Evolutionary conservation across 106 monocot genomes (phyloP), one percentile per base, ranked within the genome.

Genomic region (Narthecium ossifragum): DNA sequence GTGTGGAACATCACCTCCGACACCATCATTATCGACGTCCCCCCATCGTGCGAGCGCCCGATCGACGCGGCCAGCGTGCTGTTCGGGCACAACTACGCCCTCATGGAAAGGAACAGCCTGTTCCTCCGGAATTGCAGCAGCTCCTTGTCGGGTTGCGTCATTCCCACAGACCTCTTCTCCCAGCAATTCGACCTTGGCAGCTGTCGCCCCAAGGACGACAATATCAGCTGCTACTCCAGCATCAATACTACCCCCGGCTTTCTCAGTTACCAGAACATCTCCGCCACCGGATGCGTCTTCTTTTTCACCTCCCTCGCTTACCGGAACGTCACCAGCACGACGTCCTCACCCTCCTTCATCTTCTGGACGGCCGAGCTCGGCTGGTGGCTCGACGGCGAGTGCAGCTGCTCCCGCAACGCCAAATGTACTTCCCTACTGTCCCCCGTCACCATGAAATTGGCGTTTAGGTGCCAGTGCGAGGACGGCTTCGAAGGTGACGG

Each of bases 401-500:
- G 81, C 71, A 41, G 18, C 34, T 81, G 81, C 76, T 34, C 76
- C 2, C 37, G 25, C 20, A 68, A 81, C 37, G 76, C 76, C 17
- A 73, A 3, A 9, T 81, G 81, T 37, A 39, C 27, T 15, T 5
- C 0, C 20, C 28, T 81, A 24, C 8, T 0, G 3, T 55, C 34
- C 1, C 55, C 69, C 40, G 60, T 25, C 2, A 57, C 34, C 25
- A 22, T 32, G 3, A 37, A 2, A 13, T 13, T 13, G 8, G 76
- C 51, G 3, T 64, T 53, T 50, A 65, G 37, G 49, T 81, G 81
- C 62, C 46, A 3, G 38, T 81, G 81, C 26, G 0, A 34, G 0
- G 53, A 60, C 0, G 76, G 81, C 10, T 76, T 71, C 54, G 12
- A 31, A 31, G 81, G 76, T 20, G 72, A 76, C 28, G 81, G 81